phyloP scores from a whole-genome alignment of 805 yeast genomes.

The Maudiozyma bulderi region DNA sequence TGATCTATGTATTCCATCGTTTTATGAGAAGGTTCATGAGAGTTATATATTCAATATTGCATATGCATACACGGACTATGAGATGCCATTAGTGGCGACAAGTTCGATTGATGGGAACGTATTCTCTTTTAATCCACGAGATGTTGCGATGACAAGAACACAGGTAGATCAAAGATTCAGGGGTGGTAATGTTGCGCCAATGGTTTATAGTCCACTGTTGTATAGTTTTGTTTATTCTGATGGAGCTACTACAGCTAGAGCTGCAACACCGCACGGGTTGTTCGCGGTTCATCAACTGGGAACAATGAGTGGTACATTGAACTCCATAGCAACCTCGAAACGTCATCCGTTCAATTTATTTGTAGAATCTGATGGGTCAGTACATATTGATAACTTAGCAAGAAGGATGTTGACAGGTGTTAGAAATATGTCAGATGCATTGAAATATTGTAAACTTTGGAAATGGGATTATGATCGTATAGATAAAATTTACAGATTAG shows the following conservation, averaged over 20 bases:
- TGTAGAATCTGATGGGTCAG: slow-evolving; percentile 43
- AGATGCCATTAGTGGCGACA: slow-evolving; percentile 27
- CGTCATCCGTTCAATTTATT: slow-evolving; percentile 39
- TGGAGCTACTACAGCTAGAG: slow-evolving; percentile 31
- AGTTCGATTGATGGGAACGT: slow-evolving; percentile 37
- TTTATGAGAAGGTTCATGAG: slow-evolving; percentile 30
- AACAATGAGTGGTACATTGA: slow-evolving; percentile 34
- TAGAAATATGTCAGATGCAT: slow-evolving; percentile 22
- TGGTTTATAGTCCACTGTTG: slow-evolving; percentile 26
- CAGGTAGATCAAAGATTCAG: slow-evolving; percentile 24
- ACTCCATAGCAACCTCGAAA: slow-evolving; percentile 32
- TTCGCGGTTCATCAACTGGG: slow-evolving; percentile 29
- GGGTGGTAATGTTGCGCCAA: slow-evolving; percentile 23
- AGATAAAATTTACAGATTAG: slow-evolving; percentile 34
- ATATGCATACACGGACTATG: slow-evolving; percentile 30
- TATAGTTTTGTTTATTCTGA: slow-evolving; percentile 35
- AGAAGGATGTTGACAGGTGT: slow-evolving; percentile 31
- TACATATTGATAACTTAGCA: slow-evolving; percentile 34
- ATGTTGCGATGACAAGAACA: slow-evolving; percentile 24
- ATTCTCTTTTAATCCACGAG: slow-evolving; percentile 29
- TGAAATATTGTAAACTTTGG: slow-evolving; percentile 28
- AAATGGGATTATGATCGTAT: slow-evolving; percentile 34
- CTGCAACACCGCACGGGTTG: slow-evolving; percentile 31
- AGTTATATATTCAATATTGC: slow-evolving; percentile 31
- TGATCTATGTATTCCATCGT: slow-evolving; percentile 27